Evolutionary conservation across 2,329 filamentous ascomycete genomes (phyloP), one percentile per base, ranked within the genome.

Genomic region (Apiospora marii): DNA sequence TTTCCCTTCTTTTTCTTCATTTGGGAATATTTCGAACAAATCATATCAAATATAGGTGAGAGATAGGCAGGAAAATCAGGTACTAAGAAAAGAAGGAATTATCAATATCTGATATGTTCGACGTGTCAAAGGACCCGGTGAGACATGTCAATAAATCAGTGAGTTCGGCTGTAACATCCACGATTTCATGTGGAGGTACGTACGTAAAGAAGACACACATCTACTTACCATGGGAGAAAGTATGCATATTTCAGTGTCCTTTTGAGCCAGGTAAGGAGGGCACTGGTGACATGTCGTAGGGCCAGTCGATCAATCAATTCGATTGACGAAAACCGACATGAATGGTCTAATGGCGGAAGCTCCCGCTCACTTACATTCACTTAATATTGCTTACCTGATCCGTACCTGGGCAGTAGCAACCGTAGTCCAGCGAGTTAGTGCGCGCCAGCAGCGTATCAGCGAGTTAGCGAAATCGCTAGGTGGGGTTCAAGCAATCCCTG

Each of bases 341-440:
- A 19, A 34, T 27, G 27, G 53, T 22, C 53, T 64, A 64, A 41
- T 19, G 30, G 58, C 58, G 58, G 58, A 64, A 41, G 58, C 58
- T 64, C 58, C 58, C 58, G 58, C 58, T 37, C 34, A 64, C 58
- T 64, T n/a, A 19, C 58, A 34, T 2, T 41, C 4, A 4, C 4
- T 30, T 30, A 30, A 30, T 12, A 22, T n/a, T 37, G 24, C 49
- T 37, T 37, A 19, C 48, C 51, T 34, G 27, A 4, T 37, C 37
- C 37, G 37, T 41, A 58, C 51, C 53, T 37, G 53, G 53, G 53
- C 7, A 34, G 53, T 22, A 19, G 6, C 30, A 37, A 37, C 30
- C 27, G 30, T n/a, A 61, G 22, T 61, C 53, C 22, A 22, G 53
- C 12, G 7, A 30, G 51, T 34, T 58, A 58, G 51, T 58, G 51